Conservation (phyloP, 352 stramenopile genomes). For the Blastocystis sp. region DNA sequence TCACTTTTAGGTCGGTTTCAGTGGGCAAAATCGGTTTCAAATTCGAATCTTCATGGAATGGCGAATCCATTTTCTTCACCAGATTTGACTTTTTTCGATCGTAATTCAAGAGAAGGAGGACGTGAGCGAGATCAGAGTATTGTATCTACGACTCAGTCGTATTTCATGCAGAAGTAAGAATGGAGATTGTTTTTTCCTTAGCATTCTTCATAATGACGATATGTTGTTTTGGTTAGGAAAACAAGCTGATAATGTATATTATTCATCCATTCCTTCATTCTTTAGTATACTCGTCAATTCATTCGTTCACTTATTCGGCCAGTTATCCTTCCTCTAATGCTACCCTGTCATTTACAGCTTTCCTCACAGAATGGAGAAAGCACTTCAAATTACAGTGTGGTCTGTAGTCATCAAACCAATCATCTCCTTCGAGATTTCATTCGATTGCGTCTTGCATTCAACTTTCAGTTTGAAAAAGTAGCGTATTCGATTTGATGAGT, state of each 20-base stretch:
- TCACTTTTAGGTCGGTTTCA: not conserved
- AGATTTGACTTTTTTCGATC: not conserved
- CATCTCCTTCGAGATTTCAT: conserved; percentile 44
- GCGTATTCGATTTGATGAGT: not conserved
- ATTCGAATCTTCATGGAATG: not conserved
- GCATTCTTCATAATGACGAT: conserved; percentile 47
- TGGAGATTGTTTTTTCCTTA: not conserved
- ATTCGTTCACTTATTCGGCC: conserved; percentile 16
- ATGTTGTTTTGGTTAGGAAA: conserved; percentile 7
- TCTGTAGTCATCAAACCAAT: not conserved
- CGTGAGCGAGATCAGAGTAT: not conserved
- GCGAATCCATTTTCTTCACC: conserved; percentile 1
- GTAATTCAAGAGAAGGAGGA: not conserved
- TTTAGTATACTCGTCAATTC: conserved; percentile 31
- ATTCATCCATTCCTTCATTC: not conserved
- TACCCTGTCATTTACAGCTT: not conserved
- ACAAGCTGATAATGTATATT: conserved; percentile 9
- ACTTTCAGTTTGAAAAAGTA: conserved; percentile 50
- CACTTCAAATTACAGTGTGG: not conserved
- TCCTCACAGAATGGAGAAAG: not conserved
- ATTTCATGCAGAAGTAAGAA: not conserved
- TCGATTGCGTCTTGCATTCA: conserved; percentile 34
- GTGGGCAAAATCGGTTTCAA: not conserved
- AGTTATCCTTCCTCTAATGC: conserved; percentile 20
- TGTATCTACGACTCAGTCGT: not conserved